Evolutionary conservation across 225 moss, liverwort and hornwort genomes (phyloP).

Genomic region (Thuidium tamariscinum): DNA sequence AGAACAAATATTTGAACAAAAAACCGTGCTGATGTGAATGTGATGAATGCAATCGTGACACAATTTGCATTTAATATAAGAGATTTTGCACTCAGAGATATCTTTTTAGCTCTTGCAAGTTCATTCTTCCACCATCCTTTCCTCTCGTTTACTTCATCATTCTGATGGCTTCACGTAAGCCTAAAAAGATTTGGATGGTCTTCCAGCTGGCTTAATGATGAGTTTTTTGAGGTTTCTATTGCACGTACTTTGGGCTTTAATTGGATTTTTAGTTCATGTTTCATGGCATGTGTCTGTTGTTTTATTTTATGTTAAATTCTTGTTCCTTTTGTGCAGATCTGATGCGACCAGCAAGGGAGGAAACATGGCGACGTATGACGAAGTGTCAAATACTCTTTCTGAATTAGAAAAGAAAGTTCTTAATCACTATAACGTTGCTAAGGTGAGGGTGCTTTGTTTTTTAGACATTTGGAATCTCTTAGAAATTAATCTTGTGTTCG

Average conservation of each 20-base stretch:
- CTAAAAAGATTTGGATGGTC: neutral
- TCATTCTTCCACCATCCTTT: neutral
- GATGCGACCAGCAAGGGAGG: slow-evolving; percentile 31
- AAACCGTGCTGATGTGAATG: neutral
- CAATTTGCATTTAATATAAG: neutral
- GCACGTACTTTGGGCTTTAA: neutral
- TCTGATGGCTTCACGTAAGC: neutral
- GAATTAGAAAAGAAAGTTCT: slow-evolving; percentile 66
- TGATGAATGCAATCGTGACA: neutral
- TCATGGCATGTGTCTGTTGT: neutral
- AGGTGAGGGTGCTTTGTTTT: slow-evolving; percentile 26
- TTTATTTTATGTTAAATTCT: neutral
- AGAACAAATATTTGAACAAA: neutral
- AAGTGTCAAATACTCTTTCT: slow-evolving; percentile 45
- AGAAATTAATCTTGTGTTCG: neutral
- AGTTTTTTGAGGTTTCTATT: neutral
- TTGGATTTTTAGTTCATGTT: neutral
- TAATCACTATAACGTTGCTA: slow-evolving; percentile 55
- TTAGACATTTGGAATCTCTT: neutral
- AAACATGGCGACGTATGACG: slow-evolving; percentile 49
- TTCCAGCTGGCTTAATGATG: neutral
- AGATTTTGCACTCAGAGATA: neutral
- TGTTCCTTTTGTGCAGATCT: neutral
- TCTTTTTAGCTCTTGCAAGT: neutral
- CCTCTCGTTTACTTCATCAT: neutral